Base-by-base conservation (phyloP, 805 yeast species). In the Nematodospora valgi region DNA sequence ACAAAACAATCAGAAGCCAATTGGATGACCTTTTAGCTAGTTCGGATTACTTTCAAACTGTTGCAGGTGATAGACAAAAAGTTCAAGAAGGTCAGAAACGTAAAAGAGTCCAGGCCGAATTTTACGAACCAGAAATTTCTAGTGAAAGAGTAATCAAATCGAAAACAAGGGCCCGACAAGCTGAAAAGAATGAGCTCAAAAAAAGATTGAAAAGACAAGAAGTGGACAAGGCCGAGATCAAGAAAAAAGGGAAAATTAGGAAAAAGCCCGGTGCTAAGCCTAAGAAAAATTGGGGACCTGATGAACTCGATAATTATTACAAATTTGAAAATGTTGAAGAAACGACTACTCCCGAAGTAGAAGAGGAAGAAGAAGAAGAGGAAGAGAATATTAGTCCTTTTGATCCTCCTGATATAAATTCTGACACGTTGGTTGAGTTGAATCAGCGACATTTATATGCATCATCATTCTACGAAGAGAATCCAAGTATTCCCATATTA, bases 41-140 rank as follows among this genome's bases (percentile, higher is more conserved):
- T 7, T 55, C 66, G 1, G 52, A 49, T 18, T 62, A 64, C 47
- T 66, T 66, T 34, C 70, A 66, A 42, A 56, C 64, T 17, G 58
- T 66, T n/a, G 54, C 60, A 3, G 72, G 71, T 11, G 59, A 66
- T 37, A 54, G 54, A 4, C 46, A 51, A 18, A 31, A 43, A 12
- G 52, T 66, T n/a, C 51, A 54, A 38, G 46, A 45, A 11, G 68
- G 68, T 17, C 58, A 49, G 15, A 62, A 60, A 42, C 48, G 70
- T 30, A 51, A 52, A 34, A 41, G 70, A 18, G 49, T 44, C 14
- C 58, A 53, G 20, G 47, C 64, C 1, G 44, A 44, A 12, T 51
- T 50, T 33, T 58, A 43, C 28, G 47, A 45, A 6, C 64, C 67
- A 6, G 62, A 51, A 28, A 40, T 46, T 33, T 35, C 44, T 20